These are phyloP conservation scores for Thalassiosira livingstoniorum DNA, from an alignment of 352 stramenopile species.

Conservation along the genomic window DNA sequence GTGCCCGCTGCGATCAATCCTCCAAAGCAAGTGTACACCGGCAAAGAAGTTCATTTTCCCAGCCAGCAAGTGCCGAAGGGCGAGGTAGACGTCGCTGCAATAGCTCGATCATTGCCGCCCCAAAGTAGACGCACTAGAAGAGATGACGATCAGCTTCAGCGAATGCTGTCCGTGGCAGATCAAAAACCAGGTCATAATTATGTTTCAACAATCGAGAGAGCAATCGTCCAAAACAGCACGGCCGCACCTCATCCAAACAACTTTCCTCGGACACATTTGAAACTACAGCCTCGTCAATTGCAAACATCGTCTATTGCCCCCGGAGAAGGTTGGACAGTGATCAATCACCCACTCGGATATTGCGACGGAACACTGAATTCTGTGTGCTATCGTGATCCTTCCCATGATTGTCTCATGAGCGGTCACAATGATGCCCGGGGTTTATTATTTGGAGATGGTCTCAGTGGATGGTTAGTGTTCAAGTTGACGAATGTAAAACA, in stretches of 20 bases:
- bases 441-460: constrained; percentile 50
- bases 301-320: constrained; percentile 52
- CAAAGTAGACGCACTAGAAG: constrained; percentile 2
- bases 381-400: constrained; percentile 33
- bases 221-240: constrained; percentile 2
- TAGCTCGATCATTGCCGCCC: constrained; percentile 58
- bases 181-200: background rate
- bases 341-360: constrained; percentile 22
- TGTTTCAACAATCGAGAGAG: background rate
- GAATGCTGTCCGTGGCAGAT: background rate
- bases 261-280: background rate
- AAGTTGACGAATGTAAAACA: constrained; percentile 71
- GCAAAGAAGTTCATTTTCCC: constrained; percentile 56
- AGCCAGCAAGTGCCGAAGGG: constrained; percentile 56
- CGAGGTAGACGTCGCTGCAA: constrained; percentile 71
- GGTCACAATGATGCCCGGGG: constrained; percentile 68
- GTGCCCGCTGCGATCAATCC: constrained; percentile 15
- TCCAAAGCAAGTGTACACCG: constrained; percentile 41
- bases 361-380: constrained; percentile 62
- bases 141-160: constrained; percentile 10
- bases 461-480: constrained; percentile 78
- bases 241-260: background rate
- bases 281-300: constrained; percentile 8
- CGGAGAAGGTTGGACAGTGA: constrained; percentile 62
- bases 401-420: constrained; percentile 57